Base-by-base conservation (phyloP, 768 basidiomycete species). In the Scleroderma bovista region DNA sequence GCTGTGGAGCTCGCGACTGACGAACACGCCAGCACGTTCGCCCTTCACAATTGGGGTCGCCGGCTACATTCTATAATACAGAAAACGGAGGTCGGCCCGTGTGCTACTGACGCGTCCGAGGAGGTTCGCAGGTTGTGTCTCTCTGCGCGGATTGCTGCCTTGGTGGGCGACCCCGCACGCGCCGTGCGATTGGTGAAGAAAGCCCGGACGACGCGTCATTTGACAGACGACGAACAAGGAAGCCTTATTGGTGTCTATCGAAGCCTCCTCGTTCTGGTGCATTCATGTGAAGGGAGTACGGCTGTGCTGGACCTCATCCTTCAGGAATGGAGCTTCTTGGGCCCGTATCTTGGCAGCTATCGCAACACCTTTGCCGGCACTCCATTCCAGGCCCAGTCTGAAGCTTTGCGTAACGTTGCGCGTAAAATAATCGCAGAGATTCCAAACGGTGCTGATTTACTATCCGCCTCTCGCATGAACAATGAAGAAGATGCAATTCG, bases 221-320 rank as follows among this genome's bases (percentile, higher is more conserved):
- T 66, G 34, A 36, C 47, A 2, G 56, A 60, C 10, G 42, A 60
- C 32, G 59, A 64, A 36, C 62, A 52, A 16, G 52, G 43, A 9
- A 50, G 55, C 22, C 57, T 66, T n/a, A 20, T 64, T 29, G 45
- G 36, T 51, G 69, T 67, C 7, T 77, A 73, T 52, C 65, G 70
- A 33, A 59, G 65, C 36, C 57, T 80, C 11, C 44, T 76, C 33
- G 59, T 64, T 13, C 70, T 72, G 15, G 64, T 66, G 20, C 64
- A 64, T 23, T 61, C 64, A 17, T 67, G 66, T 50, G 62, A 59
- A 23, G 69, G 66, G 42, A 54, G 68, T 17, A 19, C 55, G 5
- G 60, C 60, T 8, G 70, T 69, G 8, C 57, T 81, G 32, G 67
- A 72, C 42, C 62, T 73, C 24, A 53, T 79, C n/a, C 51, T 72